Conservation (phyloP, 805 yeast genomes). For the Nakazawaea ishiwadae region DNA sequence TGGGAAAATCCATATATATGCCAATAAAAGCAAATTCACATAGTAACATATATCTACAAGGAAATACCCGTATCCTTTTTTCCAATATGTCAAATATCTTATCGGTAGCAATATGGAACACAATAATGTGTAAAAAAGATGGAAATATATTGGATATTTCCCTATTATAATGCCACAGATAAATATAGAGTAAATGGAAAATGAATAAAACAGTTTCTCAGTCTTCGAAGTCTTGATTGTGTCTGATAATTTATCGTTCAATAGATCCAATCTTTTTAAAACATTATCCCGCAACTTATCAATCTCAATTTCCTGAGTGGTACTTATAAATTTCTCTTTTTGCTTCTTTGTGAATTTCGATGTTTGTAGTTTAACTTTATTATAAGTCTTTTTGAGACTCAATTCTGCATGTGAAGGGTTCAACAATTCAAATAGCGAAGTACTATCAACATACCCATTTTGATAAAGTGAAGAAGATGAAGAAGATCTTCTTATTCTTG, state of each 20-base stretch:
- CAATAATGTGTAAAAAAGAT: constrained; percentile 62
- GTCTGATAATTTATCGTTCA: constrained; percentile 32
- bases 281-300: constrained; percentile 20
- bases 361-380: constrained; percentile 15
- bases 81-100: constrained; percentile 76
- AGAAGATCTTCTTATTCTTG: not conserved
- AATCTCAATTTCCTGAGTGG: constrained; percentile 25
- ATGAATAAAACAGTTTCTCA: constrained; percentile 79
- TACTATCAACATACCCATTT: constrained; percentile 3
- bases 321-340: constrained; percentile 18
- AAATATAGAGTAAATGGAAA: constrained; percentile 65
- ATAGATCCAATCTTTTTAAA: constrained; percentile 27
- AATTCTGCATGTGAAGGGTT: constrained; percentile 13
- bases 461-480: constrained; percentile 1
- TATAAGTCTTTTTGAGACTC: constrained; percentile 10
- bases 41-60: constrained; percentile 92
- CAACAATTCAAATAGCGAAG: constrained; percentile 10
- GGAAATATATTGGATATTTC: constrained; percentile 70
- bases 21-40: constrained; percentile 65
- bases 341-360: constrained; percentile 19
- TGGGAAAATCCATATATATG: constrained; percentile 83
- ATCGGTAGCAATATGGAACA: constrained; percentile 72
- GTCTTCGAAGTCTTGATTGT: constrained; percentile 42
- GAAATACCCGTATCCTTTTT: constrained; percentile 75
- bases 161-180: constrained; percentile 75